Conservation (phyloP, 441 rosid species). For the Isatis lusitanica region DNA sequence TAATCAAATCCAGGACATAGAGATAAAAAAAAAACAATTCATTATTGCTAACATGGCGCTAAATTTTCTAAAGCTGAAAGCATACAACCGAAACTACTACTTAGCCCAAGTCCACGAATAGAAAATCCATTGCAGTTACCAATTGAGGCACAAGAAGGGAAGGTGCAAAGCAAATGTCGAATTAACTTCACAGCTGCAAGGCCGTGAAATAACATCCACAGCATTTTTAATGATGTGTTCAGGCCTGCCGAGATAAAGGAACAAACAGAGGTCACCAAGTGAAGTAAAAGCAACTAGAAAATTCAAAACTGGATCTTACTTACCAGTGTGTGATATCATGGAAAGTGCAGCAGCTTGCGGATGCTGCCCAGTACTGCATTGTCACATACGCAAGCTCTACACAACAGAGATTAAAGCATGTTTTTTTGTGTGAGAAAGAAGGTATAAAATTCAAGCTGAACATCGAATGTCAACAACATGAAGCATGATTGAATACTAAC, state of each 20-base stretch:
- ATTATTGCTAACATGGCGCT: neutral
- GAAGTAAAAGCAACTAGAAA: neutral
- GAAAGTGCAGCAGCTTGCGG: conserved; percentile 60
- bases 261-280: conserved; percentile 6
- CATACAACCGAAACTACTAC: neutral
- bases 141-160: conserved; percentile 84
- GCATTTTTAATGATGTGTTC: conserved; percentile 47
- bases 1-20: neutral
- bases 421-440: neutral
- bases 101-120: neutral
- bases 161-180: conserved; percentile 69
- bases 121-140: conserved; percentile 46
- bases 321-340: conserved; percentile 62
- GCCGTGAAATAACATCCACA: conserved; percentile 84
- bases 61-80: neutral
- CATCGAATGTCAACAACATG: neutral
- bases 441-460: neutral
- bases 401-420: neutral
- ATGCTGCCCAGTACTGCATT: conserved; percentile 81
- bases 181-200: conserved; percentile 66
- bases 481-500: neutral
- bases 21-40: too few relatives aligned
- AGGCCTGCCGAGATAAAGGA: conserved; percentile 47
- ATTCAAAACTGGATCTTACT: conserved; percentile 13
- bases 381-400: conserved; percentile 72